These are phyloP conservation scores for Floccularia luteovirens DNA, from an alignment of 768 basidiomycete genomes.

Conservation along the genomic window DNA sequence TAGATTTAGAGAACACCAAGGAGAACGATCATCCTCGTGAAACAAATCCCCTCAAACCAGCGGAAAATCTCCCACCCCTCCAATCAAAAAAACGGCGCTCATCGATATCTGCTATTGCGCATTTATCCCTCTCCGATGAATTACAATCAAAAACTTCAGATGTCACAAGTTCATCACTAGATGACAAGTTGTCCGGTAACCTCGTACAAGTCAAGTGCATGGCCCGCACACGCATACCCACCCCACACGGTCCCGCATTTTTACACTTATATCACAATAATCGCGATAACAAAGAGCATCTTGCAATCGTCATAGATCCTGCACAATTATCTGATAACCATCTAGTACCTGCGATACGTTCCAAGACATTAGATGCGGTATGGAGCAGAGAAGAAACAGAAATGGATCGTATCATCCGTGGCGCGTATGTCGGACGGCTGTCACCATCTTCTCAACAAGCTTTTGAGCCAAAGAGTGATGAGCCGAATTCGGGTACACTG, in stretches of 20 bases:
- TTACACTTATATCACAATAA: slow-evolving; percentile 94
- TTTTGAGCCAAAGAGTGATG: slow-evolving; percentile 27
- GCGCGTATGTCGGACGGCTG: slow-evolving; percentile 87
- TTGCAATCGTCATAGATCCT: slow-evolving; percentile 91
- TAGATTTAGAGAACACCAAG: slow-evolving; percentile 25
- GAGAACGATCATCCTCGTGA: slow-evolving; percentile 40
- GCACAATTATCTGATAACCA: slow-evolving; percentile 61
- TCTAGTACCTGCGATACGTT: slow-evolving; percentile 65
- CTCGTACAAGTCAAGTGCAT: slow-evolving; percentile 81
- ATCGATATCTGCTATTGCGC: slow-evolving; percentile 15
- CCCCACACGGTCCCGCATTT: slow-evolving; percentile 89
- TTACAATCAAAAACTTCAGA: slow-evolving; percentile 16
- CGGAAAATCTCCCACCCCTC: slow-evolving; percentile 29
- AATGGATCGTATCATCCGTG: slow-evolving; percentile 87
- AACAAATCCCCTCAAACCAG: slow-evolving; percentile 25
- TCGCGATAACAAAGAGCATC: slow-evolving; percentile 88
- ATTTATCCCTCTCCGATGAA: too few species aligned
- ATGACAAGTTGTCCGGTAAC: slow-evolving; percentile 13
- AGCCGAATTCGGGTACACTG: slow-evolving; percentile 8
- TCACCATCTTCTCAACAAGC: slow-evolving; percentile 43
- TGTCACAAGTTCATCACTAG: slow-evolving; percentile 10
- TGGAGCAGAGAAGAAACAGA: slow-evolving; percentile 87
- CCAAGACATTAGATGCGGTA: slow-evolving; percentile 68
- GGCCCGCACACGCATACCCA: slow-evolving; percentile 96
- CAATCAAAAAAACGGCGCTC: slow-evolving; percentile 34